These are phyloP conservation scores for Volvox reticuliferus DNA, from an alignment of 139 green algal genomes.

Conservation along the genomic window DNA sequence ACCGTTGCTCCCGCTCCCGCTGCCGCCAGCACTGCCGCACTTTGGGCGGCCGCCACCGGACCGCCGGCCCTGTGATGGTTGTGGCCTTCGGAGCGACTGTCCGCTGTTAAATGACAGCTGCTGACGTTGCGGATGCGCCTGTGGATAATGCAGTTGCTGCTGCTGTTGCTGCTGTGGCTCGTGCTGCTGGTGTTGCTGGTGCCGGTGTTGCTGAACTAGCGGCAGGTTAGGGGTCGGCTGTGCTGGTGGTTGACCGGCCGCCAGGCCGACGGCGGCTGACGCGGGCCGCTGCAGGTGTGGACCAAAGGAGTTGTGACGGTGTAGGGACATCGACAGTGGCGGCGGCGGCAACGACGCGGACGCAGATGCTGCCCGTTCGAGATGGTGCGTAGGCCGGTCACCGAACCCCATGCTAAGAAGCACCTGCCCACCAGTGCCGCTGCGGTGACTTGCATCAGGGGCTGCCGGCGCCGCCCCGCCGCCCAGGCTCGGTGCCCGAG, in stretches of 20 bases:
- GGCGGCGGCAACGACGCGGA: neutral
- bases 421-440: neutral
- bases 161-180: neutral
- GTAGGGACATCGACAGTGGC: neutral
- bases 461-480: neutral
- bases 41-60: neutral
- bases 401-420: neutral
- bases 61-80: neutral
- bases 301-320: neutral
- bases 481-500: neutral
- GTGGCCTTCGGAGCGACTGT: neutral
- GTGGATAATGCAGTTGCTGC: neutral
- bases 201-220: constrained; percentile 5
- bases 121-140: neutral
- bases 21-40: neutral
- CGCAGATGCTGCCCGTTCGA: neutral
- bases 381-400: too few species aligned
- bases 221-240: neutral
- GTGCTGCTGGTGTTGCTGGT: neutral
- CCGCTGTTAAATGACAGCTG: neutral
- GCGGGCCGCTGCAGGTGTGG: neutral
- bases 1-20: neutral
- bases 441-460: neutral
- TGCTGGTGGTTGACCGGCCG: neutral
- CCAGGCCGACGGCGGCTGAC: neutral